These are phyloP conservation scores for Geranomyces variabilis DNA, from an alignment of 192 early-diverging fungal genomes.

Conservation along the genomic window DNA sequence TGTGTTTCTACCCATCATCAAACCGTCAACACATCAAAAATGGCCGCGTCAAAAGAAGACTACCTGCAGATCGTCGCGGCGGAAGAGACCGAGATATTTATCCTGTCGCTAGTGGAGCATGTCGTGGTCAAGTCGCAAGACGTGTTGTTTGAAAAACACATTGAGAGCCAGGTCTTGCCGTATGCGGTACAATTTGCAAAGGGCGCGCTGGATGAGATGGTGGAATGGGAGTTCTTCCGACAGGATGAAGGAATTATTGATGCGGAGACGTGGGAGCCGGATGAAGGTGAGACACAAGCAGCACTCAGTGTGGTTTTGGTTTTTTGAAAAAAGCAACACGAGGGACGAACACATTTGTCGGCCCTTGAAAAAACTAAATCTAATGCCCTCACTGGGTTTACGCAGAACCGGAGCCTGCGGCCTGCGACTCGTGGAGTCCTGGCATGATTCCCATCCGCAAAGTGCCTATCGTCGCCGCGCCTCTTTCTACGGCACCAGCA, in stretches of 20 bases:
- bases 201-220: conserved; percentile 44
- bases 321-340: no score
- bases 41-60: conserved; percentile 44
- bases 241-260: conserved; percentile 49
- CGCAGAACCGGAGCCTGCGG: conserved; percentile 46
- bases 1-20: no score
- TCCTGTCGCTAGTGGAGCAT: conserved; percentile 48
- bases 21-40: not conserved
- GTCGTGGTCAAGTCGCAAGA: conserved; percentile 50
- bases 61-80: conserved; percentile 42
- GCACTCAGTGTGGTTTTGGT: no score
- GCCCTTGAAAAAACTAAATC: no score
- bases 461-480: not conserved
- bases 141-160: conserved; percentile 63
- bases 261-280: conserved; percentile 50
- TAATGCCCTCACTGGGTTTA: no score
- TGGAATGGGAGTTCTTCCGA: conserved; percentile 57
- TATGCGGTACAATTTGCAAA: conserved; percentile 59
- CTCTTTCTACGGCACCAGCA: not conserved
- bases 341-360: no score
- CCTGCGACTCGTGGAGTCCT: conserved; percentile 52
- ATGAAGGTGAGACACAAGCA: conserved; percentile 52
- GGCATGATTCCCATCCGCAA: conserved; percentile 48
- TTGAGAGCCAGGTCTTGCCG: conserved; percentile 59
- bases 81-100: conserved; percentile 56